These are phyloP conservation scores for Xylariaceae sp. DNA, from an alignment of 2,329 filamentous ascomycete genomes.

Conservation along the genomic window DNA sequence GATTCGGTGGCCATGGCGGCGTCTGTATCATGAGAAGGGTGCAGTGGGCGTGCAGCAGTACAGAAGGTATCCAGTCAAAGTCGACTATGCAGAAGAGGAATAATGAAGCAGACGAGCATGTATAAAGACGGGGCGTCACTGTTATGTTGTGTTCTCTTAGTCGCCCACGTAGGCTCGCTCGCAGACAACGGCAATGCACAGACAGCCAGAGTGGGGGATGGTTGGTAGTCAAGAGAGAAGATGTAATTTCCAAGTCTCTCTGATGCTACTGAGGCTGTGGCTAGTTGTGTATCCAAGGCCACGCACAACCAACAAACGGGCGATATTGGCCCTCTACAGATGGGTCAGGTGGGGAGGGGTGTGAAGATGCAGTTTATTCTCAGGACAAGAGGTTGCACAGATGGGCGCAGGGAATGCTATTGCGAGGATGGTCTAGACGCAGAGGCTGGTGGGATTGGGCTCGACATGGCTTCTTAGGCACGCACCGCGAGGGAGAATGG, in stretches of 20 bases:
- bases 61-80: constrained; percentile 19
- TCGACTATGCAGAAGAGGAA: constrained; percentile 19
- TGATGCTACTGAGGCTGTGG: constrained; percentile 19
- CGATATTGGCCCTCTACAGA: constrained; percentile 6
- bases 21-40: constrained; percentile 15
- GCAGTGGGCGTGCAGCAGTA: constrained; percentile 19
- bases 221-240: constrained; percentile 1
- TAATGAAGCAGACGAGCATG: constrained; percentile 13
- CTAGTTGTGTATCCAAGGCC: constrained; percentile 16
- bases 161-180: constrained; percentile 5
- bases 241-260: constrained; percentile 9
- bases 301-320: constrained; percentile 7
- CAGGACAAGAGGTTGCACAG: constrained; percentile 5
- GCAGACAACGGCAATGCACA: constrained; percentile 10
- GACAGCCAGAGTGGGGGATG: constrained; percentile 4
- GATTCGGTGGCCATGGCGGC: constrained; percentile 28
- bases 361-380: constrained; percentile 9
- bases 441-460: constrained; percentile 17
- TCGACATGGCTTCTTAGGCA: constrained; percentile 20
- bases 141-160: constrained; percentile 15
- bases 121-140: constrained; percentile 16
- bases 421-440: constrained; percentile 15
- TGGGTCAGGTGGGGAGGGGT: constrained; percentile 11
- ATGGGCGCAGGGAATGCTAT: constrained; percentile 19
- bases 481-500: constrained; percentile 3